These are phyloP conservation scores for Rosellinia necatrix DNA, from an alignment of 2,329 filamentous ascomycete genomes.

Conservation along the genomic window DNA sequence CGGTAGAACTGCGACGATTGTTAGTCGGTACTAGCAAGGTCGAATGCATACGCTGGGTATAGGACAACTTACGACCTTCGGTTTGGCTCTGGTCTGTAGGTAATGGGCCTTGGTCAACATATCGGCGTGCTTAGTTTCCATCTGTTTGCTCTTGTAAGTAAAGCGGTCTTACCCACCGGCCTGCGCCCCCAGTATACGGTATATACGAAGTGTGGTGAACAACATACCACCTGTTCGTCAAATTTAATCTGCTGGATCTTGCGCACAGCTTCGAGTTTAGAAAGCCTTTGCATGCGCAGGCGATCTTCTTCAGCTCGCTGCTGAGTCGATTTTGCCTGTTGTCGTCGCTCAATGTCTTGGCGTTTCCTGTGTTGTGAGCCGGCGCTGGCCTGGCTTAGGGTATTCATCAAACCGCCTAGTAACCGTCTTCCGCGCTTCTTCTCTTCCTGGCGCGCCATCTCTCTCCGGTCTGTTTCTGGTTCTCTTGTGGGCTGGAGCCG, in stretches of 20 bases:
- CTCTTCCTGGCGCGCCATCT: slow-evolving; percentile 65
- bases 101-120: slow-evolving; percentile 73
- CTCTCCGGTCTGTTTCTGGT: slow-evolving; percentile 43
- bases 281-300: slow-evolving; percentile 66
- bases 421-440: slow-evolving; percentile 82
- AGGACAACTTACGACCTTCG: slow-evolving; percentile 67
- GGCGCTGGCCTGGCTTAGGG: slow-evolving; percentile 73
- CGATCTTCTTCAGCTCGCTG: slow-evolving; percentile 74
- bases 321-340: slow-evolving; percentile 74
- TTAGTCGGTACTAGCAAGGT: neutral
- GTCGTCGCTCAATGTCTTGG: slow-evolving; percentile 80
- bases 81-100: slow-evolving; percentile 72
- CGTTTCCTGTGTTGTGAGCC: slow-evolving; percentile 69
- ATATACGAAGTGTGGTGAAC: neutral
- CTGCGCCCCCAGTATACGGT: neutral
- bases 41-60: neutral
- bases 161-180: slow-evolving; percentile 22
- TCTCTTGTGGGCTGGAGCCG: slow-evolving; percentile 21
- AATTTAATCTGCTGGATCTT: slow-evolving; percentile 73
- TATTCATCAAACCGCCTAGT: slow-evolving; percentile 81
- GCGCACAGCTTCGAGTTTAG: slow-evolving; percentile 64
- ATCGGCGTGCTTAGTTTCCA: slow-evolving; percentile 75
- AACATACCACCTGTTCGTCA: slow-evolving; percentile 75
- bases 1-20: slow-evolving; percentile 71
- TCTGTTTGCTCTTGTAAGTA: slow-evolving; percentile 52